Conservation (phyloP, 768 basidiomycete species). For the Panaeolus papilionaceus region DNA sequence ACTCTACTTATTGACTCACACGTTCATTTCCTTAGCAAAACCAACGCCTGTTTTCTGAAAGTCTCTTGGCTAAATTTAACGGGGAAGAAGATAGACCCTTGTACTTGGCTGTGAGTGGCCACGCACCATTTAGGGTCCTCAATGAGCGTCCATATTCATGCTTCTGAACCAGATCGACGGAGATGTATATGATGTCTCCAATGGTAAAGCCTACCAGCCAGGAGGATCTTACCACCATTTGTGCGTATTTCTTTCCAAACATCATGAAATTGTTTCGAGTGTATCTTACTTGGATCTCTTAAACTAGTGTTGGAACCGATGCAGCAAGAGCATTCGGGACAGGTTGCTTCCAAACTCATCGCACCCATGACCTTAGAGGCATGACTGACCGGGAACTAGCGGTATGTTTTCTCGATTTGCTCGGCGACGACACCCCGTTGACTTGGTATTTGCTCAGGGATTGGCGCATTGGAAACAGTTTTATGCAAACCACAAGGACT, state of each 20-base stretch:
- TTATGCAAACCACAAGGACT: constrained; percentile 82
- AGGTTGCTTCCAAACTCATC: constrained; percentile 90
- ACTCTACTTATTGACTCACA: constrained; percentile 18
- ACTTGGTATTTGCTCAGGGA: constrained; percentile 50
- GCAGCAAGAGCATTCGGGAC: constrained; percentile 94
- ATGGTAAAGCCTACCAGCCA: constrained; percentile 81
- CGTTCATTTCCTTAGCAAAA: constrained; percentile 45
- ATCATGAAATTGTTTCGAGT: constrained; percentile 21
- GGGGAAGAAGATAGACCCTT: constrained; percentile 73
- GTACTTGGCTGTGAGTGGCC: constrained; percentile 77
- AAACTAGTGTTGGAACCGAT: constrained; percentile 75
- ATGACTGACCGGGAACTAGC: constrained; percentile 71
- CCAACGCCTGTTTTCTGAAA: constrained; percentile 79
- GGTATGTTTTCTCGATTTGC: constrained; percentile 48
- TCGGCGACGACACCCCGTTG: neutral
- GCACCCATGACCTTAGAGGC: constrained; percentile 90
- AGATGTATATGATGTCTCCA: constrained; percentile 92
- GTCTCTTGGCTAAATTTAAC: constrained; percentile 68
- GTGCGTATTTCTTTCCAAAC: constrained; percentile 44
- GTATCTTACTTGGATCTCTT: constrained; percentile 28
- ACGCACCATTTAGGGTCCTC: constrained; percentile 18
- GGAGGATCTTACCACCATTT: constrained; percentile 85
- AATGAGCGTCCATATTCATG: constrained; percentile 24
- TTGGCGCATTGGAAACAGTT: constrained; percentile 91
- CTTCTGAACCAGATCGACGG: constrained; percentile 74